Base-by-base conservation (phyloP, 352 stramenopile genomes). In the Phytophthora pisi region DNA sequence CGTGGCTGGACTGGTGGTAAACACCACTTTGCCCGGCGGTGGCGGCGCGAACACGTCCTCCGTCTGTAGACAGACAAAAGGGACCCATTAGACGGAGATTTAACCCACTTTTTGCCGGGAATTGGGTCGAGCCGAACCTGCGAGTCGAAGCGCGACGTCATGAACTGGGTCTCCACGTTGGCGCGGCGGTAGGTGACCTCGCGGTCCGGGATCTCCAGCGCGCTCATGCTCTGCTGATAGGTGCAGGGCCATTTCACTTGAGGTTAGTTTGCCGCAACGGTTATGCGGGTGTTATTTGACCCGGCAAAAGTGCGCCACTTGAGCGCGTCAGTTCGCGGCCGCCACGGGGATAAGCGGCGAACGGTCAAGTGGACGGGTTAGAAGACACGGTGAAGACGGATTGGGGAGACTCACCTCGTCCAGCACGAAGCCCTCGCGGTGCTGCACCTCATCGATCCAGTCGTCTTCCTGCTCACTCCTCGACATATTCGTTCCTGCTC, bases 131-230 rank as follows among this genome's bases (percentile, higher is more conserved):
- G 31, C 11, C 67, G 20, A 62, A 91, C 84, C 75, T 91, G 61
- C 11, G 81, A 74, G 26, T 88, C 79, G 38, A 91, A 89, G 56
- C 64, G 67, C n/a, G 77, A 81, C 10, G 73, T 79, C 58, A 86
- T 75, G 57, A 90, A 90, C 62, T 79, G 72, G 4, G 80, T 79
- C 43, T 74, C 78, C 13, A 81, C 66, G 42, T 79, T 63, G 16
- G 78, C 81, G 54, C 85, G 85, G 28, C 85, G 85, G 66, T 91
- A 93, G 8, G 81, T 90, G 28, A 93, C 80, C 54, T 89, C 70
- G 13, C 72, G 70, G 24, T 88, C 78, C 28, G 62, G 55, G 31
- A 82, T 79, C 47, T 82, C 80, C 30, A 89, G 69, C 6, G 49
- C 62, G 43, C 56, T 74, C 61, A 84, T 75, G 61, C 75, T 74